Conservation (phyloP, 2,329 filamentous ascomycete species). For the Penicillium sp. region DNA sequence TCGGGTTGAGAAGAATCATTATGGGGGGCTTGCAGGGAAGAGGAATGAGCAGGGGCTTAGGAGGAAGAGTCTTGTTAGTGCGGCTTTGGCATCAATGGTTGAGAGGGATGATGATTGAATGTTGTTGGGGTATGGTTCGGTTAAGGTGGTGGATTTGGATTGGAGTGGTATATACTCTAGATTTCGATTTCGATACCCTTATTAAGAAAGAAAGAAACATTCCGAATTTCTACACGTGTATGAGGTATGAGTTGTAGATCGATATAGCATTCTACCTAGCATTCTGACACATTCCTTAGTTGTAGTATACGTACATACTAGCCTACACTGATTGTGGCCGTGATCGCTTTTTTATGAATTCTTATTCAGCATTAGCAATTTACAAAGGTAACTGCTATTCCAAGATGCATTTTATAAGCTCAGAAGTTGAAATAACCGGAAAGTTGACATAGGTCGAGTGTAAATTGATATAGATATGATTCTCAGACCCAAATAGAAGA, state of each 20-base stretch:
- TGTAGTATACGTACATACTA: neutral
- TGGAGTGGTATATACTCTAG: neutral
- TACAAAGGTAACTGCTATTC: neutral
- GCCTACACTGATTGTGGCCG: neutral
- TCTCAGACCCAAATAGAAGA: slow-evolving; percentile 8
- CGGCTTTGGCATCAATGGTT: slow-evolving; percentile 38
- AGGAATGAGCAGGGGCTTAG: slow-evolving; percentile 38
- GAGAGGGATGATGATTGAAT: slow-evolving; percentile 16
- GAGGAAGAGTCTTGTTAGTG: slow-evolving; percentile 40
- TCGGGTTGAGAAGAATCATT: slow-evolving; percentile 37
- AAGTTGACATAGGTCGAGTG: neutral
- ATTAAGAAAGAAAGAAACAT: neutral
- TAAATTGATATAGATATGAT: neutral
- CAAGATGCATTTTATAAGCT: neutral
- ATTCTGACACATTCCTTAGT: neutral
- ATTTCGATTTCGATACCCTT: neutral
- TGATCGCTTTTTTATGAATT: neutral
- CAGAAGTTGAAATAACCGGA: neutral
- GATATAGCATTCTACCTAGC: neutral
- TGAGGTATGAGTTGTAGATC: neutral
- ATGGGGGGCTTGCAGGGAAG: slow-evolving; percentile 23
- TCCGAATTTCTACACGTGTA: too few species aligned
- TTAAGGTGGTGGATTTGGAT: neutral
- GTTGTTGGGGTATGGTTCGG: neutral
- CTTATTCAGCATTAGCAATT: neutral